phyloP scores from a whole-genome alignment of 75 land plant species.

The Cunninghamia lanceolata region DNA sequence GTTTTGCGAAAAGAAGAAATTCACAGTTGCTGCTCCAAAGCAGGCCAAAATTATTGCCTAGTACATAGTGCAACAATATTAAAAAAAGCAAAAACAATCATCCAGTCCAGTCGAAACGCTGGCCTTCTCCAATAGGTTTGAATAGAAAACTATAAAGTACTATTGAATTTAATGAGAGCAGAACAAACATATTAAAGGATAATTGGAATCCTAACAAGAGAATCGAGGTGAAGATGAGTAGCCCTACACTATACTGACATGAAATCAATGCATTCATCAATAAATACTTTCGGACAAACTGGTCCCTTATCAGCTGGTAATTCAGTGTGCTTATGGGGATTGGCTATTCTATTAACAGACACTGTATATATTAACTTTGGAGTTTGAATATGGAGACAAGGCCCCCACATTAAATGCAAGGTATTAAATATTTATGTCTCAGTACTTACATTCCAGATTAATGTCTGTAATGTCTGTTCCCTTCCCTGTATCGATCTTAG shows the following conservation, averaged over 20 bases:
- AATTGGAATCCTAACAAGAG: background rate
- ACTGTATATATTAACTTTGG: background rate
- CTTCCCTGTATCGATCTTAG: background rate
- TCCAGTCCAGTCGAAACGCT: background rate
- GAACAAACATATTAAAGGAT: background rate
- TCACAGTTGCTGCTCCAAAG: background rate
- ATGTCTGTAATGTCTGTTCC: slow-evolving; percentile 3
- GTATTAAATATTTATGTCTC: background rate
- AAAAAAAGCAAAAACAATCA: background rate
- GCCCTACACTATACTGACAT: background rate
- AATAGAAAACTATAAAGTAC: background rate
- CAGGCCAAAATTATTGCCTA: slow-evolving; percentile 11
- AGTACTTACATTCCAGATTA: background rate
- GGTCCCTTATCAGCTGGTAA: background rate
- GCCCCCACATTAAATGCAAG: background rate
- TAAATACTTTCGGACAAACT: background rate
- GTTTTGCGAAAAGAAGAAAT: background rate
- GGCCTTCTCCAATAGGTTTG: background rate
- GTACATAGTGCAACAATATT: background rate
- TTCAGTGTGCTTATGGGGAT: slow-evolving; percentile 4
- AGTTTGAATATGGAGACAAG: slow-evolving; percentile 11
- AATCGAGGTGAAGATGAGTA: slow-evolving; percentile 11
- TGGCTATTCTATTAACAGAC: background rate
- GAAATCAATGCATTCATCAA: slow-evolving; percentile 6
- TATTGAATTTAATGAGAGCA: background rate